Evolutionary conservation across 352 stramenopile genomes (phyloP).

Genomic region (Phytophthora hybrid): DNA sequence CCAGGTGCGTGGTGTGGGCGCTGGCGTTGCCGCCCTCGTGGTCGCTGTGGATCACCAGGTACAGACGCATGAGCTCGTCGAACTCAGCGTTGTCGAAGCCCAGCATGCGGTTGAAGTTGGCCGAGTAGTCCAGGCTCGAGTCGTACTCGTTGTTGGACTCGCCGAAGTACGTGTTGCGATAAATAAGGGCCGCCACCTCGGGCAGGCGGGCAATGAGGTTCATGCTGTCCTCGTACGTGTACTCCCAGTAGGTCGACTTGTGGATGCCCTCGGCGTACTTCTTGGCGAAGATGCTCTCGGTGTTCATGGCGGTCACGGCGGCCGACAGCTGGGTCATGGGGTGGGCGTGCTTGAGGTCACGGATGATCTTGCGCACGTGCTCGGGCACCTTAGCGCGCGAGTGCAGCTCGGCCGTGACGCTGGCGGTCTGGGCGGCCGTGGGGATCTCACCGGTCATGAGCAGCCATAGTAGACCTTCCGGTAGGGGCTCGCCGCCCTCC

Average conservation of each 20-base stretch:
- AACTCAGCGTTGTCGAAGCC: conserved; percentile 97
- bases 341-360: conserved; percentile 97
- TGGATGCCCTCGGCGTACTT: conserved; percentile 97
- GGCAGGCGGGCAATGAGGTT: conserved; percentile 98
- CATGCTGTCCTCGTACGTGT: conserved; percentile 98
- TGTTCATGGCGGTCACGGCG: conserved; percentile 95
- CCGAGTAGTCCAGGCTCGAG: conserved; percentile 97
- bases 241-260: conserved; percentile 99
- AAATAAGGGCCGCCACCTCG: conserved; percentile 98
- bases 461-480: conserved; percentile 98
- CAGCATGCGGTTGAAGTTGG: conserved; percentile 99
- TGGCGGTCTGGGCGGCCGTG: conserved; percentile 96
- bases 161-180: conserved; percentile 99
- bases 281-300: conserved; percentile 96
- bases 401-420: conserved; percentile 97
- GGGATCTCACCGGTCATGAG: conserved; percentile 98
- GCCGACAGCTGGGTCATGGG: conserved; percentile 99
- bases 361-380: conserved; percentile 97
- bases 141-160: conserved; percentile 94
- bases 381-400: conserved; percentile 93
- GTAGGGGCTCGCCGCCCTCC: conserved; percentile 95
- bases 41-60: conserved; percentile 99
- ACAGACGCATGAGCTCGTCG: conserved; percentile 99
- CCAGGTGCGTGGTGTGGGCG: conserved; percentile 98
- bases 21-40: conserved; percentile 99